Base-by-base conservation (phyloP, 2,329 filamentous ascomycete species). In the Monilinia laxa region DNA sequence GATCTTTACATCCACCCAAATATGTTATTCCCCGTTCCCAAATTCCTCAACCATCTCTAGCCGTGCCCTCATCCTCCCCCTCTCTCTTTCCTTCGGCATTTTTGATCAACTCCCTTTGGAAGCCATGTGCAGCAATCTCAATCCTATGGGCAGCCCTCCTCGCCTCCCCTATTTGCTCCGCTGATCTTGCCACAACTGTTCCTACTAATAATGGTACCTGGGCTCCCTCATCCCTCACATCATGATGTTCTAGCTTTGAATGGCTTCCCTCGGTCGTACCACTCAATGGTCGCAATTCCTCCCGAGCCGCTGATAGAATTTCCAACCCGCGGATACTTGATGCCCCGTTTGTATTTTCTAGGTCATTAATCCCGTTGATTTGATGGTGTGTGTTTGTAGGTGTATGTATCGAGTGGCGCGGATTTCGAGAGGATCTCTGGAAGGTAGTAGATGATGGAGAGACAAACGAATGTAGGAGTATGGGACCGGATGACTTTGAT, bases 41-140 rank as follows among this genome's bases (percentile, higher is more conserved):
- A 38, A 51, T 49, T n/a, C n/a, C 14, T 67, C 53, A 65, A 42
- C 51, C 55, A 20, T 53, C 66, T 16, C 49, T 54, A n/a, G 42
- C 66, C 5, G 20, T 55, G 38, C 28, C 49, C 20, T 58, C 62
- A 28, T 64, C 28, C 31, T 38, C 40, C 20, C 14, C 40, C 9
- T 35, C 25, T 10, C 14, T 66, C 14, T 62, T 58, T n/a, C 25
- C 20, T 49, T 62, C 40, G 28, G 25, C 35, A 25, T 53, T n/a
- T 38, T 14, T 35, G 14, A n/a, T 74, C 83, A 84, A 87, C 68
- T 83, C 81, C 35, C 77, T 77, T 73, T 88, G 86, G 58, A 88
- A 82, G 57, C 82, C 81, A 67, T 81, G 77, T 1, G 83, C 86
- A 3, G 87, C 78, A 63, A 79, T 80, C 76, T 88, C 85, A 14